Base-by-base conservation (phyloP, 2,329 filamentous ascomycete species). In the Botrytis byssoidea region DNA sequence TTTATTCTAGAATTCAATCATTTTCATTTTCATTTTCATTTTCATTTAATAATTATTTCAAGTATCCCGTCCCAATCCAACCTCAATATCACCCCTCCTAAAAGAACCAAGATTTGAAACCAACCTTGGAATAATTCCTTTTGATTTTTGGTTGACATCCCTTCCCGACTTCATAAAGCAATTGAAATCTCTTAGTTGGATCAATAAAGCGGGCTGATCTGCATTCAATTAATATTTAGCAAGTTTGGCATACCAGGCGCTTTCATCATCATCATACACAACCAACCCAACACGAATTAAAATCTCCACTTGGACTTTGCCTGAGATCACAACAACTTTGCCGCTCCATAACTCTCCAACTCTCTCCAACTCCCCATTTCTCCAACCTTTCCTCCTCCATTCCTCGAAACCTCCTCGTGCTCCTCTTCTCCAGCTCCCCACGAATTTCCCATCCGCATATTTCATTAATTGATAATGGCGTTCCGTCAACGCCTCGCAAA, bases 401-500 rank as follows among this genome's bases (percentile, higher is more conserved):
- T 0, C 51, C 60, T 63, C 70, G 14, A 32, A 65, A 46, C 59
- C 61, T 63, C 51, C 74, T 42, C 74, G 42, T 65, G 55, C 48
- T 72, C 51, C 61, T 55, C 59, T 55, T 35, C 59, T 71, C 64
- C 42, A 75, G 29, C 74, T 29, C 55, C 40, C 51, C 51, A 63
- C 68, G 29, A 70, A 70, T 22, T 51, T 40, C 22, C 37, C 29
- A 35, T 35, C 48, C 48, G 29, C 60, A 48, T 22, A 72, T 9
- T 29, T 18, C 25, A 55, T 29, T 57, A 57, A 29, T 46, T 48
- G 70, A 82, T 81, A 59, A 82, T 82, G 81, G 80, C 81, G 48
- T 80, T 81, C 69, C 79, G 81, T 77, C 80, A 81, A 68, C 84
- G 85, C 72, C 78, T 87, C 73, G 80, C 87, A 73, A 85, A 83